A percentile compares a stretch with the other conserved stretches of the same genome.
Evolutionary conservation across 495 filamentous ascomycete genomes (phyloP).

Genomic region (Trypethelium eluteriae): DNA sequence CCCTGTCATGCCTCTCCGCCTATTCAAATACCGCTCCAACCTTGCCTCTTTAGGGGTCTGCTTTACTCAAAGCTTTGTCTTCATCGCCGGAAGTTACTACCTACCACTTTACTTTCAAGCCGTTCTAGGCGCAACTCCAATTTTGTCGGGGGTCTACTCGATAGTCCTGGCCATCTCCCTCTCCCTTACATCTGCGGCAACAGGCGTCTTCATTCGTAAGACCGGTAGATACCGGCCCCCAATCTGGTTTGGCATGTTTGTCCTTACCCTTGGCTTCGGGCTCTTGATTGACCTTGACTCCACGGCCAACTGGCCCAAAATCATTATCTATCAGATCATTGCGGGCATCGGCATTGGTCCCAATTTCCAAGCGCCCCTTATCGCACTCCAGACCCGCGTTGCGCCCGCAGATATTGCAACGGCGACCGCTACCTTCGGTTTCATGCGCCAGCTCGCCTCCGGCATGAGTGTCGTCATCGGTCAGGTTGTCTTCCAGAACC

Average conservation of each 20-base stretch:
- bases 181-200: slow-evolving; percentile 54
- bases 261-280: slow-evolving; percentile 59
- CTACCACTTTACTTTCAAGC: slow-evolving; percentile 58
- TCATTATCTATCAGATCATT: slow-evolving; percentile 57
- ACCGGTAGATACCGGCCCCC: slow-evolving; percentile 50
- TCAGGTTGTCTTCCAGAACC: slow-evolving; percentile 70
- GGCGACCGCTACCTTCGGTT: slow-evolving; percentile 68
- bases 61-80: slow-evolving; percentile 63
- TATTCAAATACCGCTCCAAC: slow-evolving; percentile 57
- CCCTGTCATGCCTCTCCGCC: slow-evolving; percentile 65
- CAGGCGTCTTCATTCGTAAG: slow-evolving; percentile 66
- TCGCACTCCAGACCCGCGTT: slow-evolving; percentile 69
- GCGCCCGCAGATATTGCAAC: slow-evolving; percentile 62
- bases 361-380: slow-evolving; percentile 67
- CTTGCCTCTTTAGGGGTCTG: slow-evolving; percentile 49
- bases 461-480: slow-evolving; percentile 70
- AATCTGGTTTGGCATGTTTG: slow-evolving; percentile 49
- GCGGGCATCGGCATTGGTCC: slow-evolving; percentile 60
- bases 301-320: slow-evolving; percentile 47
- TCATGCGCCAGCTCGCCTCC: slow-evolving; percentile 64
- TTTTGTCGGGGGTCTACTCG: slow-evolving; percentile 71
- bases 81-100: slow-evolving; percentile 67
- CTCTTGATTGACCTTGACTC: slow-evolving; percentile 54
- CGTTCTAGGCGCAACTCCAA: slow-evolving; percentile 62
- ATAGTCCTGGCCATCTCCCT: slow-evolving; percentile 67